A percentile compares a stretch with the other conserved stretches of the same genome.
Conservation (phyloP, 2,329 filamentous ascomycete genomes). For the Sordariomycetes sp. region DNA sequence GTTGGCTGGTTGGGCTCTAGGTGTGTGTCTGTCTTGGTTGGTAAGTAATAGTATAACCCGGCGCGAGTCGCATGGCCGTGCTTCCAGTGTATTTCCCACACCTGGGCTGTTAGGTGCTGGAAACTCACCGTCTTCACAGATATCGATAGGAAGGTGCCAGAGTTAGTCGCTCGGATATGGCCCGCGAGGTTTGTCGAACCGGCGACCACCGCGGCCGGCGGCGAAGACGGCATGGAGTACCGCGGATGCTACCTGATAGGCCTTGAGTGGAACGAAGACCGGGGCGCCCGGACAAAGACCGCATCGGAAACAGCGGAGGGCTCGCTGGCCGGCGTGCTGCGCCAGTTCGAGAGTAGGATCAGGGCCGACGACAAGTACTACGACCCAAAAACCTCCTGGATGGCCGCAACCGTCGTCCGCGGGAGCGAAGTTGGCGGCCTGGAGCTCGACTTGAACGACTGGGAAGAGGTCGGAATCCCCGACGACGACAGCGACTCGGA, state of each 20-base stretch:
- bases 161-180: conserved; percentile 48
- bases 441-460: conserved; percentile 33
- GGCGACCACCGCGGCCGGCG: conserved; percentile 5
- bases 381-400: conserved; percentile 36
- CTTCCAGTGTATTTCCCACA: not conserved
- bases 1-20: conserved; percentile 56
- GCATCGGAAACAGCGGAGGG: conserved; percentile 23
- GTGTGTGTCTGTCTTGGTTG: conserved; percentile 45
- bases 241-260: conserved; percentile 53
- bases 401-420: conserved; percentile 28
- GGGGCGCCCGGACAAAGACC: conserved; percentile 24
- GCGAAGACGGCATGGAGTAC: conserved; percentile 31
- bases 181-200: conserved; percentile 44
- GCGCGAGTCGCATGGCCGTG: not conserved
- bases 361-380: conserved; percentile 34
- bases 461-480: conserved; percentile 33
- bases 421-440: conserved; percentile 28
- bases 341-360: conserved; percentile 37
- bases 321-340: conserved; percentile 30
- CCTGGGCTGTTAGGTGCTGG: not conserved
- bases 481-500: conserved; percentile 32
- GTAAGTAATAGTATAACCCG: conserved; percentile 23
- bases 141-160: conserved; percentile 39
- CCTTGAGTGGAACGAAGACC: conserved; percentile 25
- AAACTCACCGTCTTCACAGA: conserved; percentile 26